phyloP scores from a whole-genome alignment of 305 asterid genomes.

The Fraxinus sp. region DNA sequence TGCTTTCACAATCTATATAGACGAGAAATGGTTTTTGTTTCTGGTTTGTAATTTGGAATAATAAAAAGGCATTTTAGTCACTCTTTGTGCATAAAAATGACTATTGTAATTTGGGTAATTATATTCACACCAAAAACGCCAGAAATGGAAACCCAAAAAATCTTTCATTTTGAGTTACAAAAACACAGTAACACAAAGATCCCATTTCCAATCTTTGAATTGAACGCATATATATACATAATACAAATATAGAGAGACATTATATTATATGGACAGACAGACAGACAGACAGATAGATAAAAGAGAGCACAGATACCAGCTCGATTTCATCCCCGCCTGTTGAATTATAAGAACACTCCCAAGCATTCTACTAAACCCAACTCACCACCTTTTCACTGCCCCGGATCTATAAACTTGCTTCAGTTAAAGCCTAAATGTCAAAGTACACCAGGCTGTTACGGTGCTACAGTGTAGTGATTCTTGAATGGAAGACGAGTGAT shows the following conservation, averaged over 20 bases:
- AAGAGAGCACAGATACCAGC: slow-evolving; percentile 53
- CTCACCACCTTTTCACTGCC: slow-evolving; percentile 21
- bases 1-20: no score
- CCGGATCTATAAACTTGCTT: slow-evolving; percentile 31
- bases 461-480: neutral
- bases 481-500: slow-evolving; percentile 17
- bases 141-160: neutral
- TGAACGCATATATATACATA: neutral
- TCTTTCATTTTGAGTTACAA: slow-evolving; percentile 9
- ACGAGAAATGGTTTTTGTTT: no score
- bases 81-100: neutral
- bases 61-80: neutral
- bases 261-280: neutral
- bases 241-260: neutral
- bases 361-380: slow-evolving; percentile 26
- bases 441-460: neutral
- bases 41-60: neutral
- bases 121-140: neutral
- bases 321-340: slow-evolving; percentile 59
- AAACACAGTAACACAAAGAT: neutral
- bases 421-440: slow-evolving; percentile 29
- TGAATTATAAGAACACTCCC: slow-evolving; percentile 21
- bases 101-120: neutral
- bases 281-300: neutral
- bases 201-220: neutral